Conservation (phyloP, 352 stramenopile species). For the Phytophthora pinifolia region DNA sequence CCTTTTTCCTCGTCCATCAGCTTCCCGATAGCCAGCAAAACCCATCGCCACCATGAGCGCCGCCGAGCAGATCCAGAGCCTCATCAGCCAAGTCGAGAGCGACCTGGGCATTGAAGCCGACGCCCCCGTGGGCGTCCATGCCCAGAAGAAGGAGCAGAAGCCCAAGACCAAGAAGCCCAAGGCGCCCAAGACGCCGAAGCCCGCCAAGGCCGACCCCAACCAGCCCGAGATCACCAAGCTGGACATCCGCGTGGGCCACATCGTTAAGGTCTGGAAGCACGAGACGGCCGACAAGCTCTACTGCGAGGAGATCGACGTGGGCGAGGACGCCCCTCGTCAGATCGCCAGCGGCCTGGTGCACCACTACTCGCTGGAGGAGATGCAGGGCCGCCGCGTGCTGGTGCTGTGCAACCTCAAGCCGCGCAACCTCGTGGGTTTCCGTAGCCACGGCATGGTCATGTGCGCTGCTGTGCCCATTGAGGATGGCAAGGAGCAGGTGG, state of each 20-base stretch:
- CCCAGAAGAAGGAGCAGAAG: constrained; percentile 41
- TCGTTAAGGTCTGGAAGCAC: constrained; percentile 93
- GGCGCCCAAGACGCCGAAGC: constrained; percentile 50
- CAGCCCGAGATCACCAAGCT: constrained; percentile 91
- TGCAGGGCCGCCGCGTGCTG: constrained; percentile 82
- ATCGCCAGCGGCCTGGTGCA: constrained; percentile 87
- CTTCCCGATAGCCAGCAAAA: neutral
- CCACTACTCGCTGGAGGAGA: constrained; percentile 88
- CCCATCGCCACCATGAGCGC: constrained; percentile 28
- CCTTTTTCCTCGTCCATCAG: constrained; percentile 20
- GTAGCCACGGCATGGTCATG: constrained; percentile 92
- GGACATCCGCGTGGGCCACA: constrained; percentile 91
- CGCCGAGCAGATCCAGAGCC: constrained; percentile 61
- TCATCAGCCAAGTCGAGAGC: constrained; percentile 73
- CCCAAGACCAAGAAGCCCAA: constrained; percentile 45
- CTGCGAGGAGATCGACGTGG: constrained; percentile 92
- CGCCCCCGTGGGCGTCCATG: constrained; percentile 39
- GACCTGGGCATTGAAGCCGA: constrained; percentile 74
- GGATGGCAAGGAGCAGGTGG: constrained; percentile 79
- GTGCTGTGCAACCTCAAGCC: constrained; percentile 93
- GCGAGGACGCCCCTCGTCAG: constrained; percentile 80
- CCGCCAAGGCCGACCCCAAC: constrained; percentile 40
- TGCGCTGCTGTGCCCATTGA: constrained; percentile 71
- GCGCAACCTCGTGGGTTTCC: constrained; percentile 89
- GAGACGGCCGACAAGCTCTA: constrained; percentile 91